Percentiles rank a stretch among this genome's conserved stretches.
phyloP scores from a whole-genome alignment of 139 green algal genomes.

The Chlorella sp. region DNA sequence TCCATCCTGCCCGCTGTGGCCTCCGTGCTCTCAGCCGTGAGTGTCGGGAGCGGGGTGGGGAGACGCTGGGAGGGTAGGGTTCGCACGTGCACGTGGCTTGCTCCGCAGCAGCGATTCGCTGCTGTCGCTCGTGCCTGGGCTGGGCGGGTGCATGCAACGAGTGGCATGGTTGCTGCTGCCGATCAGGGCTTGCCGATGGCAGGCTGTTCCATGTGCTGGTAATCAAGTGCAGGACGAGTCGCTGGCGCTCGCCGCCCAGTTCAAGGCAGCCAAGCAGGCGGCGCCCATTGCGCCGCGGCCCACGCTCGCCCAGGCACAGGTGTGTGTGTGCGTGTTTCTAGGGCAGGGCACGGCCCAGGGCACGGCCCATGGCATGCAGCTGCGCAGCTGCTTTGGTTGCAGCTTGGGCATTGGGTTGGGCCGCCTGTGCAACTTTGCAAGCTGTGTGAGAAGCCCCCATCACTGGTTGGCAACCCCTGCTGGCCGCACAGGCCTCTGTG shows the following conservation, averaged over 20 bases:
- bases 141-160: too few species aligned
- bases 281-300: background rate
- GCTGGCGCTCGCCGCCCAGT: background rate
- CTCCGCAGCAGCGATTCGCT: too few species aligned
- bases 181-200: too few species aligned
- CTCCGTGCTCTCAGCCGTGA: background rate
- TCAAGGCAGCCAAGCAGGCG: slow-evolving; percentile 25
- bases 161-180: too few species aligned
- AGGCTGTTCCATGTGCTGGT: too few species aligned
- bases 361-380: too few species aligned
- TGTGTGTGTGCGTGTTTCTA: background rate
- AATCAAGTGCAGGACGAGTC: slow-evolving; percentile 6
- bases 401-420: background rate
- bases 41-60: too few species aligned
- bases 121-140: background rate
- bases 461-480: background rate
- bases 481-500: background rate
- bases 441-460: too few species aligned
- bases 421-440: background rate
- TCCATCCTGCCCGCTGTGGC: slow-evolving; percentile 16
- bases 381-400: background rate
- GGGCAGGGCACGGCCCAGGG: too few species aligned
- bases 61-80: too few species aligned
- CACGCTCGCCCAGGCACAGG: background rate
- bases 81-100: background rate